phyloP scores from a whole-genome alignment of 805 yeast genomes.

The Candida nonsorbophila region DNA sequence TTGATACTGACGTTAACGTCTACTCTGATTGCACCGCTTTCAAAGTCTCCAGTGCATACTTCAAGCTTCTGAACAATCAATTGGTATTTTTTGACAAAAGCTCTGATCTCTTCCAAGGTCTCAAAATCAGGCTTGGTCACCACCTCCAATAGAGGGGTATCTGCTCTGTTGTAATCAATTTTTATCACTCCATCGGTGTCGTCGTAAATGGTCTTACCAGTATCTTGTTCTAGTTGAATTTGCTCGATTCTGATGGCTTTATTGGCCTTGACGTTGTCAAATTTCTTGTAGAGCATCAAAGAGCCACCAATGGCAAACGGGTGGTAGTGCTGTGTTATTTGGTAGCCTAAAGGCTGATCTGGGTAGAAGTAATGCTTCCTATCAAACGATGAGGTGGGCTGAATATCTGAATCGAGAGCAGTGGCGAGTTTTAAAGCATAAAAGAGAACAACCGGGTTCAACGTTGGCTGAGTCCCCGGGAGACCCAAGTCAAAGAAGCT shows the following conservation, averaged over 20 bases:
- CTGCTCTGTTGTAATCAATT: slow-evolving; percentile 80
- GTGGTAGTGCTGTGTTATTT: slow-evolving; percentile 81
- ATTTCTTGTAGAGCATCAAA: slow-evolving; percentile 40
- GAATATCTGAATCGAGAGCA: slow-evolving; percentile 60
- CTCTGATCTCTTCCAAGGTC: slow-evolving; percentile 59
- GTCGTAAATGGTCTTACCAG: slow-evolving; percentile 71
- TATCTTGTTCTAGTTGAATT: slow-evolving; percentile 91
- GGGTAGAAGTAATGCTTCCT: slow-evolving; percentile 95
- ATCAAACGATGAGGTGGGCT: slow-evolving; percentile 64
- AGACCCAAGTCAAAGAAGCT: slow-evolving; percentile 80
- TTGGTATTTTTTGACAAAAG: slow-evolving; percentile 80
- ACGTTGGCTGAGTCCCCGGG: slow-evolving; percentile 87
- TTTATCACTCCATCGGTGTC: slow-evolving; percentile 31
- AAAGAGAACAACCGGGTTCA: slow-evolving; percentile 70
- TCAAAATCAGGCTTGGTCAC: slow-evolving; percentile 88
- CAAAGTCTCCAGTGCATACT: slow-evolving; percentile 86
- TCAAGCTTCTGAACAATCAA: slow-evolving; percentile 60
- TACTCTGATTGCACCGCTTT: slow-evolving; percentile 90
- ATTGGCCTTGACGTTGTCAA: slow-evolving; percentile 47
- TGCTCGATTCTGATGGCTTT: slow-evolving; percentile 64
- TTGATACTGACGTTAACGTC: slow-evolving; percentile 89
- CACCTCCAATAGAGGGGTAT: slow-evolving; percentile 82
- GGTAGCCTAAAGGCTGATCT: slow-evolving; percentile 95
- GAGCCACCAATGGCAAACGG: slow-evolving; percentile 74
- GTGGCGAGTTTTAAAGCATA: slow-evolving; percentile 69